A percentile compares a stretch with the other conserved stretches of the same genome.
phyloP scores from a whole-genome alignment of 805 yeast genomes.

The Cyberlindnera americana region DNA sequence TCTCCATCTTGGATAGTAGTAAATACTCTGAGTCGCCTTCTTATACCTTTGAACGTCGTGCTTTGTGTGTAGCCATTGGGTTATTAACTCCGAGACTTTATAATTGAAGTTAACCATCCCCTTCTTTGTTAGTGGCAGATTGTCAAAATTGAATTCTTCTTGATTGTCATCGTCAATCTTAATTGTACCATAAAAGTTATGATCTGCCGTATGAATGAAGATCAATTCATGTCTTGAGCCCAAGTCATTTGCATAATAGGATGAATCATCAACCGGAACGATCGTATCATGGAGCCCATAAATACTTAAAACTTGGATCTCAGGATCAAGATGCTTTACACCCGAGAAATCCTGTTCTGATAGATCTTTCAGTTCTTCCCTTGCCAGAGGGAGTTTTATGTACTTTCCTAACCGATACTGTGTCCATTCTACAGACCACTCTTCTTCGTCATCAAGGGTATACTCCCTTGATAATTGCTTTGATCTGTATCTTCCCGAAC shows the following conservation, averaged over 20 bases:
- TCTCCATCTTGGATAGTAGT: conserved; percentile 52
- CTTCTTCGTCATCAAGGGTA: conserved; percentile 9
- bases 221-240: conserved; percentile 52
- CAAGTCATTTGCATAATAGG: conserved; percentile 54
- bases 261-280: conserved; percentile 62
- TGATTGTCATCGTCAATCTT: conserved; percentile 34
- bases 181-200: conserved; percentile 63
- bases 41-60: conserved; percentile 54
- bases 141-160: conserved; percentile 32
- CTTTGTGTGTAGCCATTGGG: conserved; percentile 45
- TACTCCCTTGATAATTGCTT: conserved; percentile 16
- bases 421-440: conserved; percentile 23
- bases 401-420: conserved; percentile 51
- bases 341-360: conserved; percentile 43
- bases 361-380: conserved; percentile 48
- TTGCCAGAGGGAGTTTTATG: conserved; percentile 39
- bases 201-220: conserved; percentile 70
- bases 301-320: conserved; percentile 58
- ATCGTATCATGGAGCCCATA: conserved; percentile 69
- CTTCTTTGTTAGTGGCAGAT: conserved; percentile 41
- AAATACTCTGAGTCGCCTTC: conserved; percentile 33
- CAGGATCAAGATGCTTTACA: conserved; percentile 40
- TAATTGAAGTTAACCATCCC: conserved; percentile 56
- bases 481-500: conserved; percentile 62
- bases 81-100: conserved; percentile 46